These are phyloP conservation scores for Zasmidium angulare DNA, from an alignment of 2,329 filamentous ascomycete genomes.

Conservation along the genomic window DNA sequence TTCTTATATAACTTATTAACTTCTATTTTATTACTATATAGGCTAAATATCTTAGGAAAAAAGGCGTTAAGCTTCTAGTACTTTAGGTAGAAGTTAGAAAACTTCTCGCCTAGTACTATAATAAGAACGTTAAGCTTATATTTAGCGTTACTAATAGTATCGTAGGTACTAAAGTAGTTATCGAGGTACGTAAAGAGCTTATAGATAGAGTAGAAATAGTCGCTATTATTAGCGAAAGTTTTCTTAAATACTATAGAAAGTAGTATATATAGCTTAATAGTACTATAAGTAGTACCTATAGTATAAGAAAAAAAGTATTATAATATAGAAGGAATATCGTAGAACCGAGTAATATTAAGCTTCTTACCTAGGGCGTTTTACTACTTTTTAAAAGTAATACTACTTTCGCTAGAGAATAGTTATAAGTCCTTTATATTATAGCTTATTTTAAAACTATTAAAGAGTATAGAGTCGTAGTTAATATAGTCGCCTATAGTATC, in stretches of 20 bases:
- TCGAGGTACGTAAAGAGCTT: not conserved
- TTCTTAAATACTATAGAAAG: not conserved
- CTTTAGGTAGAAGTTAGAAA: too few relatives aligned
- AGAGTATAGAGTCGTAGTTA: not conserved
- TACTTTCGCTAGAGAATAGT: not conserved
- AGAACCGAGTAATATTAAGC: not conserved
- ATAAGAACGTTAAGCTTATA: too few relatives aligned
- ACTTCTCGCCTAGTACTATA: too few relatives aligned
- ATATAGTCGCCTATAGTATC: not conserved
- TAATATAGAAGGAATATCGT: not conserved
- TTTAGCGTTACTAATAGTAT: too few relatives aligned
- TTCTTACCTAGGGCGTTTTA: not conserved
- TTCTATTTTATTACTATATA: not conserved
- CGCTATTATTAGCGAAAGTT: not conserved
- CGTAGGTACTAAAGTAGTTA: not conserved
- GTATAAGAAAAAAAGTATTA: not conserved
- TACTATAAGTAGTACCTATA: not conserved
- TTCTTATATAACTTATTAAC: not conserved
- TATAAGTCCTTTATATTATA: not conserved
- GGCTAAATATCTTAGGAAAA: not conserved
- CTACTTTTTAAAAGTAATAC: not conserved
- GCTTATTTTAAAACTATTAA: not conserved
- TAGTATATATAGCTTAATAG: not conserved
- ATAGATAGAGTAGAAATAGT: not conserved
- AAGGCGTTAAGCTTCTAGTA: not conserved